Conservation (phyloP, 768 basidiomycete species). For the Tricholoma sp. region DNA sequence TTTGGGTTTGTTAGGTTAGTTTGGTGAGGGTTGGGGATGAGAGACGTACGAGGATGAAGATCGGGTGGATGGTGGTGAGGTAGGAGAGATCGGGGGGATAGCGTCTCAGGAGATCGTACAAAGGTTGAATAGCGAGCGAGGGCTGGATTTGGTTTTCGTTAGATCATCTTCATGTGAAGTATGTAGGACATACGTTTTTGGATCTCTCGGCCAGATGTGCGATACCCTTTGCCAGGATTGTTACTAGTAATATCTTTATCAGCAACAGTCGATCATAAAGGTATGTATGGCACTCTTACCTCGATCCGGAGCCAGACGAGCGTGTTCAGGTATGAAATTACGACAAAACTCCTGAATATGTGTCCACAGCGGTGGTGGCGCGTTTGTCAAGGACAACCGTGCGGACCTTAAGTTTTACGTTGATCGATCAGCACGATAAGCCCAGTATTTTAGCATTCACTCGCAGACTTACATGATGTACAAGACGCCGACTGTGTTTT, state of each 20-base stretch:
- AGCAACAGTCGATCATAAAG: not conserved
- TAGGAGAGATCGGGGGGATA: constrained; percentile 53
- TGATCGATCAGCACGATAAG: not conserved
- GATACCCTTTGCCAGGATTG: constrained; percentile 62
- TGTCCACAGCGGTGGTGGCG: constrained; percentile 36
- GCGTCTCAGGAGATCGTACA: constrained; percentile 55
- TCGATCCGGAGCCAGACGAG: constrained; percentile 64
- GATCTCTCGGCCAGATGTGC: constrained; percentile 39
- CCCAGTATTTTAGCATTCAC: not conserved
- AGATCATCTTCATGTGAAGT: not conserved
- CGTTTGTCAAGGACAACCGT: constrained; percentile 38
- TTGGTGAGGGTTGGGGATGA: not conserved
- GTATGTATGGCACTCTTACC: constrained; percentile 29
- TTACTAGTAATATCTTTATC: constrained; percentile 38
- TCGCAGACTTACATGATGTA: constrained; percentile 64
- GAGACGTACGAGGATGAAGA: constrained; percentile 55
- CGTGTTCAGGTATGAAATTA: constrained; percentile 57
- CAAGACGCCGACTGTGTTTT: constrained; percentile 61
- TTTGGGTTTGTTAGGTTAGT: constrained; percentile 1
- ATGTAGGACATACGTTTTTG: constrained; percentile 43
- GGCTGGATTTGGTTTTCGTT: constrained; percentile 18
- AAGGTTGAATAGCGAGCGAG: constrained; percentile 47
- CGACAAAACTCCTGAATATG: constrained; percentile 56
- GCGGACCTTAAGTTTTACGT: constrained; percentile 46
- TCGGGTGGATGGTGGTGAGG: constrained; percentile 66